Evolutionary conservation across 2,329 filamentous ascomycete species (phyloP).

Genomic region (Aspergillus piperis): DNA sequence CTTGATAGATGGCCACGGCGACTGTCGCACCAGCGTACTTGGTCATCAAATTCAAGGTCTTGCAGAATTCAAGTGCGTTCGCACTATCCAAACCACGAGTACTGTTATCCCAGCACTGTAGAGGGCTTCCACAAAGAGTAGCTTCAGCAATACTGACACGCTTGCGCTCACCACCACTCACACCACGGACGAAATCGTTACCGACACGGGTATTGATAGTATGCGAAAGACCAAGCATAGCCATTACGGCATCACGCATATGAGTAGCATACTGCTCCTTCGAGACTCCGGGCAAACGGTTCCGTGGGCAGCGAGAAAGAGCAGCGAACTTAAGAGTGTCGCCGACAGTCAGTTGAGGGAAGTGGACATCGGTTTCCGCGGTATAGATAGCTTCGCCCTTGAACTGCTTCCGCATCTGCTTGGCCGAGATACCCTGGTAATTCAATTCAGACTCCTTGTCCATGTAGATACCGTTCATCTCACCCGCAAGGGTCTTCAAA

Average conservation of each 20-base stretch:
- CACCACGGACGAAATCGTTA: constrained; percentile 62
- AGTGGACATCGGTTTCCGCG: constrained; percentile 81
- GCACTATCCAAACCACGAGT: constrained; percentile 56
- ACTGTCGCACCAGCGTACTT: constrained; percentile 53
- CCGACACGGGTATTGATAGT: constrained; percentile 53
- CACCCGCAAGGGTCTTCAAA: constrained; percentile 79
- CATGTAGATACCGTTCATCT: constrained; percentile 77
- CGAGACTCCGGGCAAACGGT: constrained; percentile 41
- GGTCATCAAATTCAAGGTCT: constrained; percentile 52
- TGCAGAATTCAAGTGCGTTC: constrained; percentile 60
- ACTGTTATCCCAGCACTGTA: constrained; percentile 53
- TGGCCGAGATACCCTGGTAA: constrained; percentile 62
- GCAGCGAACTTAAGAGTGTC: constrained; percentile 80
- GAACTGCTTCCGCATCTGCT: constrained; percentile 67
- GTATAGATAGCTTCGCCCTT: constrained; percentile 86
- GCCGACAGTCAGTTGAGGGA: constrained; percentile 74
- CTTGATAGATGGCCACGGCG: constrained; percentile 60
- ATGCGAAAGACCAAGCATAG: constrained; percentile 50
- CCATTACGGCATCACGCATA: constrained; percentile 50
- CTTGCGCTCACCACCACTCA: constrained; percentile 63
- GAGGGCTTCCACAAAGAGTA: constrained; percentile 48
- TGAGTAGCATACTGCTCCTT: constrained; percentile 47
- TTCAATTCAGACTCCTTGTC: constrained; percentile 73
- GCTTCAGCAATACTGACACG: constrained; percentile 63
- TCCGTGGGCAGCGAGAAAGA: constrained; percentile 57